Base-by-base conservation (phyloP, 176 grass and related monocot species). In the Bromus sterilis region DNA sequence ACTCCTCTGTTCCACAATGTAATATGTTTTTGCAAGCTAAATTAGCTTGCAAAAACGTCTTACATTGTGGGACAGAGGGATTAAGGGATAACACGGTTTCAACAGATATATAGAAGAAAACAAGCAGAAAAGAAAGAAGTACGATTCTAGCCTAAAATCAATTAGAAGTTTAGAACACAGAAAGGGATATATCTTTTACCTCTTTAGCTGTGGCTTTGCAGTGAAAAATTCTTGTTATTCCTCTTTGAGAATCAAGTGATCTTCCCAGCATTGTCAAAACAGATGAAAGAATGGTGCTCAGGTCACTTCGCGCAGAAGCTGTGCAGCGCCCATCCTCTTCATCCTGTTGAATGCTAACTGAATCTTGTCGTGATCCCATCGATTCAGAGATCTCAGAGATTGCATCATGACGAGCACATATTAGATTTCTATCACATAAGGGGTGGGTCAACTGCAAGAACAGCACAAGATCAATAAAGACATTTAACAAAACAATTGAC, bases 161-260 rank as follows among this genome's bases (percentile, higher is more conserved):
- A 35, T 35, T 7, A 65, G 28, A 72, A 65, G 49, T 29, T 35
- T 7, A 65, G 28, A 72, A 65, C 12, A 59, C 76, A 88, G 63
- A 66, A 83, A 69, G 23, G 29, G 83, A 64, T 26, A 25, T 37
- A 26, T 53, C n/a, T 61, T 60, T 75, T 60, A 98, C 95, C 92
- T 98, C 95, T 37, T 82, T 86, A 39, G 90, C 34, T 81, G 86
- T 98, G 65, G 92, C 86, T 83, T 89, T 94, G 28, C 80, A 87
- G 71, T 98, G 95, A 87, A 98, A 92, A 89, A 98, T 89, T 81
- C 92, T 94, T 65, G 92, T 81, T 46, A 98, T 87, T 89, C 95
- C 95, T 90, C 92, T 92, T 84, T 98, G 92, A 89, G 94, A 56
- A 86, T 98, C 95, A 85, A 83, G 85, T 13, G 86, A 87, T 83